These are phyloP conservation scores for Phialocephala subalpina DNA, from an alignment of 2,329 filamentous ascomycete genomes.

Conservation along the genomic window DNA sequence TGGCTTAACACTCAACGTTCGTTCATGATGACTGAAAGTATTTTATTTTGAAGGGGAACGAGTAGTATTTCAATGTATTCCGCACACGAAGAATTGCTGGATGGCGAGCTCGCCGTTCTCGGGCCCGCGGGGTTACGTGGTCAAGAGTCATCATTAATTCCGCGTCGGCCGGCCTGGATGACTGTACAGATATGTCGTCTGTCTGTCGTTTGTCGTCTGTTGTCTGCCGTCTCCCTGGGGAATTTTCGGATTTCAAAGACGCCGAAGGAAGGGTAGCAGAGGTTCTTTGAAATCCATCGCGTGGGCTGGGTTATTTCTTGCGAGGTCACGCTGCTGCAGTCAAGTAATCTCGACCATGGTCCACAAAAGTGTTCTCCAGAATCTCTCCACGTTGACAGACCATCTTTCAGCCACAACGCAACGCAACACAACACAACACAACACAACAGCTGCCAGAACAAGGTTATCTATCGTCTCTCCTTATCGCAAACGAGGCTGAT, in stretches of 20 bases:
- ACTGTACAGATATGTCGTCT: not conserved
- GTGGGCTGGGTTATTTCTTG: too few species aligned
- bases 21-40: too few species aligned
- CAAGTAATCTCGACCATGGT: not conserved
- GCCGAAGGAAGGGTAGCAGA: too few species aligned
- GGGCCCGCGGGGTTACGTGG: not conserved
- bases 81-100: not conserved
- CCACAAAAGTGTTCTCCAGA: not conserved
- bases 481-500: conserved; percentile 11
- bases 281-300: too few species aligned
- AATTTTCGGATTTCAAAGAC: not conserved
- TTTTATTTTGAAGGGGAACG: not conserved
- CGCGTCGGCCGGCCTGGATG: not conserved
- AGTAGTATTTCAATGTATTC: not conserved
- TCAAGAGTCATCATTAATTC: not conserved
- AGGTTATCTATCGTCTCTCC: conserved; percentile 4
- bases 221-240: not conserved
- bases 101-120: not conserved
- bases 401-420: not conserved
- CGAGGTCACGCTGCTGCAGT: not conserved
- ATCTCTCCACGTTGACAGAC: conserved; percentile 3
- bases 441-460: not conserved
- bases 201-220: too few species aligned
- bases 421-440: too few species aligned
- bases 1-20: not conserved